Evolutionary conservation across 768 basidiomycete species (phyloP).

Genomic region (Tricholoma sp.): DNA sequence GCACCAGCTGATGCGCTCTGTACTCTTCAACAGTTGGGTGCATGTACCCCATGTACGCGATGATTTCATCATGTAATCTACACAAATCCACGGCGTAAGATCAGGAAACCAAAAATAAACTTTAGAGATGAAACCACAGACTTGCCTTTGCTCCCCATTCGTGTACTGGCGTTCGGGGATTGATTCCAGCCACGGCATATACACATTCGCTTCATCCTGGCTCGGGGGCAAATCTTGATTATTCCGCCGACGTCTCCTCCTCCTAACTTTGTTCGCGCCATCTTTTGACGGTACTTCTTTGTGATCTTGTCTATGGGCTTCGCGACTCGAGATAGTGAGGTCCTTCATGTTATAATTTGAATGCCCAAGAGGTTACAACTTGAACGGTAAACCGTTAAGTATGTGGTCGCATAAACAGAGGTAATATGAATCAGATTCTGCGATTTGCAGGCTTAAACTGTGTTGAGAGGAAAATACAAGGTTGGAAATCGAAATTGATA

Average conservation of each 20-base stretch:
- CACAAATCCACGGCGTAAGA: background rate
- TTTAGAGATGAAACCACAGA: background rate
- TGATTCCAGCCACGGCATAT: slow-evolving; percentile 15
- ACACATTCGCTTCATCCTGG: background rate
- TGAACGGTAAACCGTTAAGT: too few relatives aligned
- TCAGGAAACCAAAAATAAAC: background rate
- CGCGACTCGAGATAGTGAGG: slow-evolving; percentile 11
- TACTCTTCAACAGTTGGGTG: slow-evolving; percentile 49
- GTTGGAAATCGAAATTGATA: too few relatives aligned
- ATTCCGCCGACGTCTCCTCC: background rate
- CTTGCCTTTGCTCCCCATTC: slow-evolving; percentile 26
- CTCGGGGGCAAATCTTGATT: background rate
- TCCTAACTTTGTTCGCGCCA: background rate
- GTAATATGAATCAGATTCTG: too few relatives aligned
- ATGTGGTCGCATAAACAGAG: too few relatives aligned
- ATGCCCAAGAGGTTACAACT: too few relatives aligned
- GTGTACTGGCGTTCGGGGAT: slow-evolving; percentile 11
- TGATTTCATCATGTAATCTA: slow-evolving; percentile 63
- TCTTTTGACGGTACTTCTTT: slow-evolving; percentile 2
- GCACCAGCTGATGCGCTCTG: slow-evolving; percentile 39
- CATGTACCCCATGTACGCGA: slow-evolving; percentile 51
- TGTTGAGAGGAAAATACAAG: too few relatives aligned
- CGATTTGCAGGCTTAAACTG: too few relatives aligned
- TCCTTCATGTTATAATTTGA: slow-evolving; percentile 13
- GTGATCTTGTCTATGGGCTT: slow-evolving; percentile 4